Evolutionary conservation across 2,329 filamentous ascomycete species (phyloP), one percentile per base, ranked within the genome.

Genomic region (Fusarium sp.): DNA sequence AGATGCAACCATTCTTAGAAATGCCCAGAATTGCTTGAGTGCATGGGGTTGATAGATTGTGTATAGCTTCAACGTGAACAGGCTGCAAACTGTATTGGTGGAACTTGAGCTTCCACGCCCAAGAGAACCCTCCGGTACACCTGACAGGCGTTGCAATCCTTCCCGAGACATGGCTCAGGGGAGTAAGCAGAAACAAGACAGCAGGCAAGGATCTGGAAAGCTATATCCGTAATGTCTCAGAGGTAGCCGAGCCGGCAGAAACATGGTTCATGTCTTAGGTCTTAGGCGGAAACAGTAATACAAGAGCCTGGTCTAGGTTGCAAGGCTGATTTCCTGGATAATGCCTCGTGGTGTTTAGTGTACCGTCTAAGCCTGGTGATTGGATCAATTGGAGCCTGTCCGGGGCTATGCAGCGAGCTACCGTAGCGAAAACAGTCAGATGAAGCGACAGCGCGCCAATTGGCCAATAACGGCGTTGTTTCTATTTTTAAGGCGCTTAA

Each of bases 401-500:
- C 47, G 51, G 55, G 76, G 76, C 76, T 68, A 75, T 78, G 75
- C 67, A 68, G 32, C 41, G 50, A 58, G 62, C 52, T 72, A 66
- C 47, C 28, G 64, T 39, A 70, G 62, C 66, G 58, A 59, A 66
- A 70, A 70, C 66, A 54, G 65, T 72, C 70, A 76, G 70, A 64
- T 68, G 41, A 62, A 75, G 73, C 62, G 56, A 50, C 55, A 50
- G 64, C 76, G 76, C 76, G 76, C 72, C 65, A 76, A 77, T 56
- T 22, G 50, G 26, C 76, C 68, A 78, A 77, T 76, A 3, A 48
- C 3, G 24, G 7, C 7, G 9, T 8, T 17, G 12, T 28, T 54
- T 66, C 76, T 78, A 78, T 77, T 78, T 78, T 77, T 78, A 78
- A 57, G 68, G 76, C 76, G 76, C 76, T 78, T 78, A 77, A 74